Evolutionary conservation across 2,329 filamentous ascomycete species (phyloP).

Genomic region (Phyllosticta citrichinensis): DNA sequence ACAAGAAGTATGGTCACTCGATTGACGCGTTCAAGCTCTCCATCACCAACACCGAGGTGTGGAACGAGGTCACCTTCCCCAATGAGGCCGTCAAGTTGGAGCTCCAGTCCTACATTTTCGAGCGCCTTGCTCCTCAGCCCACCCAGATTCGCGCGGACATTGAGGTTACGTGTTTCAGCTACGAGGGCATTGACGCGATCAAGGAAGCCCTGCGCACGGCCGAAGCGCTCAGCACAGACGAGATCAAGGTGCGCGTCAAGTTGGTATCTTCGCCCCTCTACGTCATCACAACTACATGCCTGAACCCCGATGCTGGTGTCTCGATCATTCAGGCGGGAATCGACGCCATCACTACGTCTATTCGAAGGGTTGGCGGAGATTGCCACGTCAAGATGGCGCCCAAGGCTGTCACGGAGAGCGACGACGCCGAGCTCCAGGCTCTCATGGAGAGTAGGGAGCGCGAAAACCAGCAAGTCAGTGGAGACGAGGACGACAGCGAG

Average conservation of each 20-base stretch:
- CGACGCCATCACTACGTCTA: too few relatives aligned
- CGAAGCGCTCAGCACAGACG: slow-evolving; percentile 82
- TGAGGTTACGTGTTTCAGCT: slow-evolving; percentile 58
- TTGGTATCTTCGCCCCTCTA: slow-evolving; percentile 97
- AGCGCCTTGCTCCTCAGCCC: slow-evolving; percentile 94
- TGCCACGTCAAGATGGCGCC: slow-evolving; percentile 95
- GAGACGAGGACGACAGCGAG: slow-evolving; percentile 91
- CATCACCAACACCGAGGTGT: slow-evolving; percentile 95
- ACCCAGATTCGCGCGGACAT: slow-evolving; percentile 98
- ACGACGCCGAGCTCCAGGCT: slow-evolving; percentile 91
- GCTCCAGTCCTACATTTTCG: slow-evolving; percentile 89
- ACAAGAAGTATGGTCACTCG: slow-evolving; percentile 93
- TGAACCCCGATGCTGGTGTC: too few relatives aligned
- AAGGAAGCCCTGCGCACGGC: slow-evolving; percentile 86
- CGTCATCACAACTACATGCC: too few relatives aligned
- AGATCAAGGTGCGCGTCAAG: slow-evolving; percentile 98
- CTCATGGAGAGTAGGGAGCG: slow-evolving; percentile 98
- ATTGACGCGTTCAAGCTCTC: slow-evolving; percentile 98
- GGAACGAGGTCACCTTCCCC: slow-evolving; percentile 86
- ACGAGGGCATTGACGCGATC: slow-evolving; percentile 96
- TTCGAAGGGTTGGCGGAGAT: slow-evolving; percentile 63
- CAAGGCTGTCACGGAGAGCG: slow-evolving; percentile 97
- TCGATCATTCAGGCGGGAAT: too few relatives aligned
- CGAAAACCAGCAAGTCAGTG: slow-evolving; percentile 95
- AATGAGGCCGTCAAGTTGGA: slow-evolving; percentile 78